A percentile compares a stretch with the other conserved stretches of the same genome.
Conservation (phyloP, 108 stramenopile genomes). For the Skeletonema marinoi region DNA sequence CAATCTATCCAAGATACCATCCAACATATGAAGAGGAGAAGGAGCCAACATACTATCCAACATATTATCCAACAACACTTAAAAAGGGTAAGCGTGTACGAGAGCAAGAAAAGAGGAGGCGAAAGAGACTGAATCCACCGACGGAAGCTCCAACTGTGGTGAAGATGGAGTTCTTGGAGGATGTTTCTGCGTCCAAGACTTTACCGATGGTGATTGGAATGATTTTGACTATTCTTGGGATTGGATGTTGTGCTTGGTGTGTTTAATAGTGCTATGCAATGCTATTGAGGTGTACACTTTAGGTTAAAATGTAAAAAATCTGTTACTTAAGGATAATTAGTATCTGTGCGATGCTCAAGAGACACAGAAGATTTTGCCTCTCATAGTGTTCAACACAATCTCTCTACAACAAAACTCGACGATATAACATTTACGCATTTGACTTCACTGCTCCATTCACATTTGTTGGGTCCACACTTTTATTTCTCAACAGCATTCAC, state of each 20-base stretch:
- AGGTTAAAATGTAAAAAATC: too few species aligned
- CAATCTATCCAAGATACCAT: too few species aligned
- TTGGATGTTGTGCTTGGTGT: conserved; percentile 1
- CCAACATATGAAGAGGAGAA: too few species aligned
- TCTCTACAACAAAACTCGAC: too few species aligned
- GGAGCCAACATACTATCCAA: neutral
- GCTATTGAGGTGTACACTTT: conserved; percentile 16
- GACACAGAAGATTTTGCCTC: too few species aligned
- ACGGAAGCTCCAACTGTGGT: neutral
- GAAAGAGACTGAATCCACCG: neutral
- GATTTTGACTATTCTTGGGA: neutral
- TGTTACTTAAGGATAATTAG: too few species aligned
- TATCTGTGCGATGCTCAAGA: too few species aligned
- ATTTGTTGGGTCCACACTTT: too few species aligned
- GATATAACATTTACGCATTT: too few species aligned
- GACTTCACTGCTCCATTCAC: too few species aligned
- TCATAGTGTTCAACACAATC: too few species aligned
- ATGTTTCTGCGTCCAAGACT: neutral
- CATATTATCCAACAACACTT: neutral
- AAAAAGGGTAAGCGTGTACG: neutral
- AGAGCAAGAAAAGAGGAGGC: neutral
- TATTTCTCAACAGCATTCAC: too few species aligned
- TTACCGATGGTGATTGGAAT: neutral
- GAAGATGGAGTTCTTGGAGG: neutral
- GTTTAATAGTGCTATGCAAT: conserved; percentile 4